Evolutionary conservation across 768 basidiomycete genomes (phyloP), one percentile per base, ranked within the genome.

Genomic region (Crepidotus variabilis): DNA sequence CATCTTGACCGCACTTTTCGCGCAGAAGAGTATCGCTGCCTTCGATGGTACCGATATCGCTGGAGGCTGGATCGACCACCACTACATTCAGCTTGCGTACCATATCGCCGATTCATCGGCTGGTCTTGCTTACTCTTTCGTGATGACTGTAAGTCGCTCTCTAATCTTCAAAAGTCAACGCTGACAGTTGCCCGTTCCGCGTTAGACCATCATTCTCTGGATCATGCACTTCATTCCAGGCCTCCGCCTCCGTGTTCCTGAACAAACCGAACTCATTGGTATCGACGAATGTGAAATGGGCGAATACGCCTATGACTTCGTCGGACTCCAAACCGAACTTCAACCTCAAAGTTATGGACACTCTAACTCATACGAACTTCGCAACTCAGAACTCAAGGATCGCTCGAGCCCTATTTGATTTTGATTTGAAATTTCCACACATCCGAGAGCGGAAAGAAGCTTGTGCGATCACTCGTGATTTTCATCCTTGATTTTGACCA

Each of bases 281-380:
- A 85, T 97, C 62, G 95, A 98, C 73, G 90, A 93, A 62, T 78
- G 84, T 1, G 88, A 94, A 75, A 86, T 93, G 81, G 94, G 92
- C 60, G 93, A 95, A 72, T 93, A 84, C 59, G 87, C 90, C 2
- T 92, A 92, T 66, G 90, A 94, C 71, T 94, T 91, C 61, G 90
- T 93, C 32, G 88, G 83, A 13, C 66, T 88, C 48, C 84, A 51
- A 20, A 16, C 50, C 0, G 74, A 75, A 62, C 63, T 74, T n/a
- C 61, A 62, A 54, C 59, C 68, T 13, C 43, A 51, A 24, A 51
- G 57, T 2, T 64, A 59, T 32, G 52, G 47, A 11, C 56, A 57
- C 13, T 43, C 48, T 2, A 52, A 46, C 3, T 48, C 47, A 16
- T 60, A 51, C 47, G 54, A 59, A 21, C 34, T 56, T 7, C 39